A percentile compares a stretch with the other conserved stretches of the same genome.
These are phyloP conservation scores for Fusarium multiceps DNA, from an alignment of 2,329 filamentous ascomycete genomes.

Conservation along the genomic window DNA sequence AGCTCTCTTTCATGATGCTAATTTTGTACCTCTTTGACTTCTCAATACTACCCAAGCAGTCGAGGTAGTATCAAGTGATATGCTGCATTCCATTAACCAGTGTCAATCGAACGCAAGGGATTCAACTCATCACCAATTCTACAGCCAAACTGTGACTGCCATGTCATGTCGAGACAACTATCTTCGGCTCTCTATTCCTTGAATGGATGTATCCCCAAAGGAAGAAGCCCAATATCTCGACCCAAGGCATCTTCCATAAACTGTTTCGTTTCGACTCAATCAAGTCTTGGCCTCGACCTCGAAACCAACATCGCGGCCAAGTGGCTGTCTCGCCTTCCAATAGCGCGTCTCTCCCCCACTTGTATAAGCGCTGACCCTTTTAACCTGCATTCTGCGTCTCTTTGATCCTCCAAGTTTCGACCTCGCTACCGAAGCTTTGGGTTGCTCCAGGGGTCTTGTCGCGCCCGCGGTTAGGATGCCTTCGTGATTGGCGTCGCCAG, in stretches of 20 bases:
- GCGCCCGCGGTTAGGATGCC: constrained; percentile 43
- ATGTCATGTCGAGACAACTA: not conserved
- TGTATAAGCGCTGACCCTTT: constrained; percentile 43
- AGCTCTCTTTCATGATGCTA: not conserved
- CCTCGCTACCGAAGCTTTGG: constrained; percentile 41
- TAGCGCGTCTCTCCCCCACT: constrained; percentile 40
- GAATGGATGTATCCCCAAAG: not conserved
- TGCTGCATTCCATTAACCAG: not conserved
- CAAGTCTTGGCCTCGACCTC: constrained; percentile 10
- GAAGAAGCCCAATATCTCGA: constrained; percentile 12
- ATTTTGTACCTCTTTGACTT: not conserved
- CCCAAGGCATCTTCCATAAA: constrained; percentile 7
- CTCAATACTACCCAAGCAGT: not conserved
- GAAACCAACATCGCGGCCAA: constrained; percentile 26
- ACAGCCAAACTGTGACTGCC: not conserved
- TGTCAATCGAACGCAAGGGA: not conserved
- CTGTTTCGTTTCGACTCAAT: constrained; percentile 18
- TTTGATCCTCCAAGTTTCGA: constrained; percentile 13
- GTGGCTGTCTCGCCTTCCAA: constrained; percentile 42
- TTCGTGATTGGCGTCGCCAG: constrained; percentile 42
- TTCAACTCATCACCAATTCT: not conserved
- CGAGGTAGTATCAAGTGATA: not conserved
- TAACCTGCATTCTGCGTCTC: constrained; percentile 18
- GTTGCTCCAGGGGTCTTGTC: constrained; percentile 32
- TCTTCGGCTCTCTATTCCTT: constrained; percentile 1